These are phyloP conservation scores for Hypoxylon sp. DNA, from an alignment of 2,329 filamentous ascomycete genomes.

Conservation along the genomic window DNA sequence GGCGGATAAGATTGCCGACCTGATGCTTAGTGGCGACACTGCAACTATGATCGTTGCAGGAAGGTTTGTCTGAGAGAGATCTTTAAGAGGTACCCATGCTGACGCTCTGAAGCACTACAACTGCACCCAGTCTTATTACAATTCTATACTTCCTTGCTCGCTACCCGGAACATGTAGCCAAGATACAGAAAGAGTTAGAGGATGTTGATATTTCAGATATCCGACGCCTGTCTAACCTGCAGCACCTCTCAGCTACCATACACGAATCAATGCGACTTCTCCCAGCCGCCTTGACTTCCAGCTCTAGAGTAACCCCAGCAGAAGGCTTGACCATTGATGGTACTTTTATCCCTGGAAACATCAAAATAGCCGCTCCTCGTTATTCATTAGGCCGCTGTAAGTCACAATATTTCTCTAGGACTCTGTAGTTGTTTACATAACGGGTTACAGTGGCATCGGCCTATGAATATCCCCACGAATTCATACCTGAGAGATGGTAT, in stretches of 20 bases:
- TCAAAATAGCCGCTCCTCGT: slow-evolving; percentile 41
- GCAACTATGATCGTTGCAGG: slow-evolving; percentile 1
- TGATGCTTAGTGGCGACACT: neutral
- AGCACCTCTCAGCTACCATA: slow-evolving; percentile 18
- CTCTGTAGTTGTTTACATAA: neutral
- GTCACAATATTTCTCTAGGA: neutral
- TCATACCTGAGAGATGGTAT: slow-evolving; percentile 51
- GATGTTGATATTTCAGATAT: slow-evolving; percentile 8
- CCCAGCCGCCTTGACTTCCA: slow-evolving; percentile 5
- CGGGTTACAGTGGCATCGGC: slow-evolving; percentile 15
- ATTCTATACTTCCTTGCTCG: slow-evolving; percentile 23
- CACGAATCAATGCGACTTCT: slow-evolving; percentile 25
- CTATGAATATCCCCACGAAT: slow-evolving; percentile 41
- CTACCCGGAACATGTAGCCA: slow-evolving; percentile 16
- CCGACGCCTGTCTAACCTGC: slow-evolving; percentile 7
- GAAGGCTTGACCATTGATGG: slow-evolving; percentile 46
- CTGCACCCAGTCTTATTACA: slow-evolving; percentile 8
- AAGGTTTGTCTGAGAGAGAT: neutral
- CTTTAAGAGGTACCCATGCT: neutral
- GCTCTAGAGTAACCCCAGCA: slow-evolving; percentile 39
- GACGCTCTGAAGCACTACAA: neutral
- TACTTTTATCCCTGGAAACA: slow-evolving; percentile 47
- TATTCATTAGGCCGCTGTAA: slow-evolving; percentile 41
- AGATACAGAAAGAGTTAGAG: slow-evolving; percentile 17
- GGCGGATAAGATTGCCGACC: neutral